Conservation (phyloP, 2,329 filamentous ascomycete genomes). For the Neofusicoccum ribis region DNA sequence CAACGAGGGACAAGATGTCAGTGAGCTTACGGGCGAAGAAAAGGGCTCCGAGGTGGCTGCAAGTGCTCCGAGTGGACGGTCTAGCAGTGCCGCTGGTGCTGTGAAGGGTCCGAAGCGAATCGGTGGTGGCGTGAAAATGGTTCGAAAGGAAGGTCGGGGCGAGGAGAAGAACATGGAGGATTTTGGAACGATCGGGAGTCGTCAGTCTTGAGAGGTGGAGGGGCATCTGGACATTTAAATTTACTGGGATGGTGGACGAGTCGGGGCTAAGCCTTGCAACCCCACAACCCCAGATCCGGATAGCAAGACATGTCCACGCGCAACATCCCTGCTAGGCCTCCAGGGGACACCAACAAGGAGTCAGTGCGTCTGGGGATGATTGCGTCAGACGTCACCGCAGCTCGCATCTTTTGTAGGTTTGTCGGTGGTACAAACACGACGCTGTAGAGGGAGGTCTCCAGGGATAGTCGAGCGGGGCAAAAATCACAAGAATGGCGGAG, state of each 20-base stretch:
- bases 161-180: conserved; percentile 38
- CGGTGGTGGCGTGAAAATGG: conserved; percentile 12
- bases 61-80: neutral
- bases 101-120: conserved; percentile 24
- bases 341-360: neutral
- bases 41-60: neutral
- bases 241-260: no score
- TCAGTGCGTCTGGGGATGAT: neutral
- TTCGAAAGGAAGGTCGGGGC: conserved; percentile 22
- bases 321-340: neutral
- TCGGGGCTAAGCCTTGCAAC: no score
- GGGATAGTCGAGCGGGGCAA: no score
- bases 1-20: conserved; percentile 14
- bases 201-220: neutral
- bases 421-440: no score
- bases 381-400: neutral
- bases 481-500: no score
- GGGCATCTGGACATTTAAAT: neutral
- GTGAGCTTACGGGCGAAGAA: neutral
- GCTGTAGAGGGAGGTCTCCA: no score
- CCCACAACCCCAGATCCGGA: no score
- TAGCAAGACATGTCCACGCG: neutral
- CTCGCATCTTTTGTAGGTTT: no score
- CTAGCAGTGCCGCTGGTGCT: conserved; percentile 6
- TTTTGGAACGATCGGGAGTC: conserved; percentile 25